A percentile compares a stretch with the other conserved stretches of the same genome.
Evolutionary conservation across 345 rosid species (phyloP).

Genomic region (Brassica nigra): DNA sequence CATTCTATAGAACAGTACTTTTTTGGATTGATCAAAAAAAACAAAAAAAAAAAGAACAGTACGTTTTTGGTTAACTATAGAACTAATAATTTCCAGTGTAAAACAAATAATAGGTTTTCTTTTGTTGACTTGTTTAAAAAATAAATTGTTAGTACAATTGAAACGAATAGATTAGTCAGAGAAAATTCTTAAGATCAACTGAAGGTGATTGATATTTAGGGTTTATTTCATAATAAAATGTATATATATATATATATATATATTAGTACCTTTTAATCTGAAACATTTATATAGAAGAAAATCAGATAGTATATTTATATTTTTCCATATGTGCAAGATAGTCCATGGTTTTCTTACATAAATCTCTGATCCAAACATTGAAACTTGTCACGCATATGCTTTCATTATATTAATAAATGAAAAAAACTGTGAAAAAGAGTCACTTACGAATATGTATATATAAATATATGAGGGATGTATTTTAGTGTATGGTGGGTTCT

Average conservation of each 20-base stretch:
- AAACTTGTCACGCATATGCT: background rate
- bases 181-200: background rate
- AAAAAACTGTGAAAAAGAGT: background rate
- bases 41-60: background rate
- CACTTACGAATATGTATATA: background rate
- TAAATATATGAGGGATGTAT: conserved; percentile 16
- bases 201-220: background rate
- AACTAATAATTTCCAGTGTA: background rate
- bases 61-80: background rate
- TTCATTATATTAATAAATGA: background rate
- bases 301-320: background rate
- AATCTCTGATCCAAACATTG: background rate
- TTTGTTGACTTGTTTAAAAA: background rate
- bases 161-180: background rate
- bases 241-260: no score
- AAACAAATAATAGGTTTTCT: background rate
- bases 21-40: background rate
- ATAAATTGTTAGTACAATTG: no score
- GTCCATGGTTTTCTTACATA: background rate
- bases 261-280: background rate
- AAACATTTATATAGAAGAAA: background rate
- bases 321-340: background rate
- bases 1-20: background rate
- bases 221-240: background rate
- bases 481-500: conserved; percentile 29